Evolutionary conservation across 139 green algal genomes (phyloP).

Genomic region (Yamagishiella unicocca): DNA sequence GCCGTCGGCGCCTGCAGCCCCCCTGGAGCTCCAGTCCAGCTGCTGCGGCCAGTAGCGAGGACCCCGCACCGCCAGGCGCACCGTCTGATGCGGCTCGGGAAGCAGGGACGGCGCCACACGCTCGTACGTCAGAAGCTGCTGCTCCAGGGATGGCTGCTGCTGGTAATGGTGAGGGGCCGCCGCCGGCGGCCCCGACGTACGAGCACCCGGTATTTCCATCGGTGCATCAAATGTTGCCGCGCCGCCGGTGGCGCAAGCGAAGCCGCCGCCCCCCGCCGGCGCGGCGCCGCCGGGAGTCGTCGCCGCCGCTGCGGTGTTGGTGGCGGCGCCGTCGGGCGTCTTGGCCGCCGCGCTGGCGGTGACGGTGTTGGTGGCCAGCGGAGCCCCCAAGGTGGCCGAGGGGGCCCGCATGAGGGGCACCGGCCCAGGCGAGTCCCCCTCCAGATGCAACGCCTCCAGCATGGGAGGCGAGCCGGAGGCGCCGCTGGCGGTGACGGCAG

Average conservation of each 20-base stretch:
- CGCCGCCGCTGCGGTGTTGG: not conserved
- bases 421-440: constrained; percentile 11
- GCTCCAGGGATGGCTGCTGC: not conserved
- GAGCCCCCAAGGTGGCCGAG: not conserved
- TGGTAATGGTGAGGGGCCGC: not conserved
- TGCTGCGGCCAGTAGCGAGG: constrained; percentile 83
- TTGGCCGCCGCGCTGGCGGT: not conserved
- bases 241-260: not conserved
- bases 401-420: not conserved
- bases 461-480: not conserved
- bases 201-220: too few species aligned
- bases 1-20: not conserved
- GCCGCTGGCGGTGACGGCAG: not conserved
- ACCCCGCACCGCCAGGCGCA: constrained; percentile 65
- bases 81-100: constrained; percentile 32
- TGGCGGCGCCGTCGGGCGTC: not conserved
- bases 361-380: not conserved
- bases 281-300: not conserved
- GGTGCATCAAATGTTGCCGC: too few species aligned
- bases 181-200: too few species aligned
- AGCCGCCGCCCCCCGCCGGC: not conserved
- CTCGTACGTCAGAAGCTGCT: not conserved
- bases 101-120: constrained; percentile 21
- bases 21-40: constrained; percentile 31
- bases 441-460: constrained; percentile 39